These are phyloP conservation scores for Plicaturopsis crispa DNA, from an alignment of 768 basidiomycete species.

Conservation along the genomic window DNA sequence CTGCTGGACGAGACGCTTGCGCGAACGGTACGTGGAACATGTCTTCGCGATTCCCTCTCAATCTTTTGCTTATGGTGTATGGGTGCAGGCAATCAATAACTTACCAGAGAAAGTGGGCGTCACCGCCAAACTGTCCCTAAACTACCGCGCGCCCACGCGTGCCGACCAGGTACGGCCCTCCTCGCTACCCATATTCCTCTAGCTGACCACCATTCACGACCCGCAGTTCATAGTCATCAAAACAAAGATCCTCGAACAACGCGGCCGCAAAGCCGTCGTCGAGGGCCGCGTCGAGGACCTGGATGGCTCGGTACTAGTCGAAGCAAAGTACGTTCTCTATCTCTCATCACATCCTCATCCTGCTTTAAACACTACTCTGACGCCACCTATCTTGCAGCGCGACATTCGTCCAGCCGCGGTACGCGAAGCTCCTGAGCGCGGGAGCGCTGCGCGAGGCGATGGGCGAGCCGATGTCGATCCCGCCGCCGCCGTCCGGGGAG, in stretches of 20 bases:
- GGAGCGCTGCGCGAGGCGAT: constrained; percentile 53
- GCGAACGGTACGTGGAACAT: constrained; percentile 52
- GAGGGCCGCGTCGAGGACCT: constrained; percentile 69
- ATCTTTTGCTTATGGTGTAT: constrained; percentile 1
- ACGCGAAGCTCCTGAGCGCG: constrained; percentile 69
- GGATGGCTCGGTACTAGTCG: constrained; percentile 74
- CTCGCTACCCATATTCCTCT: neutral
- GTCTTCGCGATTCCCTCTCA: constrained; percentile 4
- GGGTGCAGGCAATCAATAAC: constrained; percentile 67
- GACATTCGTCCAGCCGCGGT: constrained; percentile 84
- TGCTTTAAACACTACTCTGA: neutral
- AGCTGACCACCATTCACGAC: neutral
- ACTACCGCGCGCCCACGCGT: constrained; percentile 81
- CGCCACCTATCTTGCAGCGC: constrained; percentile 48
- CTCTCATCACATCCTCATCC: neutral
- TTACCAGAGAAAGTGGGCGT: constrained; percentile 88
- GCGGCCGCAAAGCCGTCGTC: constrained; percentile 76
- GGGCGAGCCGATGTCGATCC: no score
- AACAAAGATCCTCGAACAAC: constrained; percentile 53
- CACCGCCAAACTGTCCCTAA: constrained; percentile 76
- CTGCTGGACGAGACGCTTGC: constrained; percentile 81
- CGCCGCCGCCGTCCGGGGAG: no score
- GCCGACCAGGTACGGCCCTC: constrained; percentile 66
- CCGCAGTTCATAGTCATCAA: constrained; percentile 77
- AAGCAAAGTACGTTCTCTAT: constrained; percentile 58